phyloP scores from a whole-genome alignment of 345 rosid genomes.

The Acer campestre region DNA sequence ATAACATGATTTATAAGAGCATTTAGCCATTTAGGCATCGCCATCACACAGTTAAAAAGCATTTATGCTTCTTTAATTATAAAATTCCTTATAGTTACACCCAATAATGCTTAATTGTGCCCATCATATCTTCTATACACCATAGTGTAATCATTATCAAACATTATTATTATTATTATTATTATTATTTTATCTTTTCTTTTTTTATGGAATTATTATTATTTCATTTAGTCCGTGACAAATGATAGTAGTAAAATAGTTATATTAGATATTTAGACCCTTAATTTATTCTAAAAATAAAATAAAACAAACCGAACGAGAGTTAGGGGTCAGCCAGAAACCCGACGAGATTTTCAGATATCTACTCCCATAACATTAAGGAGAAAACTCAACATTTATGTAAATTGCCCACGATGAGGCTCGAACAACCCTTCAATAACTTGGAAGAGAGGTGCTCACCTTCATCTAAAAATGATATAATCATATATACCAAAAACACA shows the following conservation, averaged over 20 bases:
- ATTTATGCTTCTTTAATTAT: neutral
- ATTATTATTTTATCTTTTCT: neutral
- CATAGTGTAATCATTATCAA: conserved; percentile 13
- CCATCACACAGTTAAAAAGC: conserved; percentile 11
- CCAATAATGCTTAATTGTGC: conserved; percentile 8
- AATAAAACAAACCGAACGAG: neutral
- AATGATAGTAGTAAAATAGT: neutral
- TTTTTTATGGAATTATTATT: too few relatives aligned
- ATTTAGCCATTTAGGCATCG: neutral
- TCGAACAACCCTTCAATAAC: too few relatives aligned
- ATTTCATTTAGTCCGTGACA: neutral
- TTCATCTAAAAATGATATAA: too few relatives aligned
- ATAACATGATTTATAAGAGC: neutral
- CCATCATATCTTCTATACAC: neutral
- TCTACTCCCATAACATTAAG: too few relatives aligned
- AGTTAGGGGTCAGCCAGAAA: too few relatives aligned
- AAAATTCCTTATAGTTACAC: conserved; percentile 12
- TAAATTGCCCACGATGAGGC: too few relatives aligned
- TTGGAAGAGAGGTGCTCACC: too few relatives aligned
- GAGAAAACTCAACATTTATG: too few relatives aligned
- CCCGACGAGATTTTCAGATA: too few relatives aligned
- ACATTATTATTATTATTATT: neutral
- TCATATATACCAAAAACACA: neutral
- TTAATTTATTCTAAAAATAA: neutral
- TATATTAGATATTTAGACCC: neutral